Conservation (phyloP, 345 rosid species). For the Reutealis trisperma region DNA sequence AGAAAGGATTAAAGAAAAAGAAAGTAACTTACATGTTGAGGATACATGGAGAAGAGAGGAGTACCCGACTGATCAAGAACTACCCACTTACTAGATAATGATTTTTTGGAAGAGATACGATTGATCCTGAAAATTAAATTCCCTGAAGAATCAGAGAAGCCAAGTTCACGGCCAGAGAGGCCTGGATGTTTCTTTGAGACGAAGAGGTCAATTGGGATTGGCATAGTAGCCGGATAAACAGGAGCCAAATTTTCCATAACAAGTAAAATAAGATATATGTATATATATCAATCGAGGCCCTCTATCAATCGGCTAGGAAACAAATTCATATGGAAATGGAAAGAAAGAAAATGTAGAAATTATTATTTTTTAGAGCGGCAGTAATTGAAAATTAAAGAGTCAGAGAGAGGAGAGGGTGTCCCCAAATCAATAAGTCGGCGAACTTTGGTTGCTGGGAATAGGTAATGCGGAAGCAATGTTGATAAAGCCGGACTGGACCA, state of each 20-base stretch:
- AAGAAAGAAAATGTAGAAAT: too few species aligned
- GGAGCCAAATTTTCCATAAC: constrained; percentile 38
- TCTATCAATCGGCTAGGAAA: background rate
- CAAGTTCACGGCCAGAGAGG: constrained; percentile 58
- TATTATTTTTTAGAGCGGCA: too few species aligned
- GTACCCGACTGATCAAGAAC: constrained; percentile 55
- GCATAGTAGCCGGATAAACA: constrained; percentile 28
- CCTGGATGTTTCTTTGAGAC: constrained; percentile 65
- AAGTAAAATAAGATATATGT: background rate
- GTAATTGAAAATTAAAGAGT: too few species aligned
- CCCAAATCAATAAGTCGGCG: too few species aligned
- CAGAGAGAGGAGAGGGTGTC: too few species aligned
- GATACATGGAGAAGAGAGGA: constrained; percentile 51
- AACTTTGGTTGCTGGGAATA: too few species aligned
- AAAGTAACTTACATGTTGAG: constrained; percentile 45
- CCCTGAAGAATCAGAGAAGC: constrained; percentile 69
- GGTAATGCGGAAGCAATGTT: too few species aligned
- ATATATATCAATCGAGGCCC: background rate
- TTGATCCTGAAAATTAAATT: constrained; percentile 46
- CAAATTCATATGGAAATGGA: too few species aligned
- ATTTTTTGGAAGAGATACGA: constrained; percentile 27
- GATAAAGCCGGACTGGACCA: too few species aligned
- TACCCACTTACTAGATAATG: constrained; percentile 22
- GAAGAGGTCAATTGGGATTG: constrained; percentile 73
- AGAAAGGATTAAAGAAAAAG: background rate